These are phyloP conservation scores for Rosa hybrid DNA, from an alignment of 331 rosid genomes.

Conservation along the genomic window DNA sequence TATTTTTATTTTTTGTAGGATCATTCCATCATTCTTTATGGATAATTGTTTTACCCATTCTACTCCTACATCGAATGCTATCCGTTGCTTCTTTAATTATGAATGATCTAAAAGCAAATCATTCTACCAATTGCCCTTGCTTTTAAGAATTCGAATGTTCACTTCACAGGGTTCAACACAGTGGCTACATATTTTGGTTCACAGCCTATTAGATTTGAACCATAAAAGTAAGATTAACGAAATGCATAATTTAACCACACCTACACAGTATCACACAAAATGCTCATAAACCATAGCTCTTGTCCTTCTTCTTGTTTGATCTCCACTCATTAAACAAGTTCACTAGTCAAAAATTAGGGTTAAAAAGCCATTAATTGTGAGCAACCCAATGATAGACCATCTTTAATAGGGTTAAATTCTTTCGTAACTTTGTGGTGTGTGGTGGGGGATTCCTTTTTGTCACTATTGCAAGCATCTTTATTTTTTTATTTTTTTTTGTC, in stretches of 20 bases:
- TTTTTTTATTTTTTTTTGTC: not conserved
- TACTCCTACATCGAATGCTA: not conserved
- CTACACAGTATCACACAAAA: not conserved
- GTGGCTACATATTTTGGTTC: not conserved
- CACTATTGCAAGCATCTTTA: constrained; percentile 25
- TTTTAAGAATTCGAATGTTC: constrained; percentile 23
- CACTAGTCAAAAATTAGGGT: constrained; percentile 13
- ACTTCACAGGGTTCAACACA: not conserved
- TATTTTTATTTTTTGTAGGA: not conserved
- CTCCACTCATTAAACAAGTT: constrained; percentile 18
- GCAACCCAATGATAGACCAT: constrained; percentile 22
- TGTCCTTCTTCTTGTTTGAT: not conserved
- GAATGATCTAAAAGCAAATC: constrained; percentile 21
- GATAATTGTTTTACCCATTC: not conserved
- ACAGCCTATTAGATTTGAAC: constrained; percentile 11
- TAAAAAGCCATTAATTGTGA: constrained; percentile 24
- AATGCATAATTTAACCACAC: not conserved
- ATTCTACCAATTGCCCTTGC: not conserved
- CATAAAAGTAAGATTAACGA: not conserved
- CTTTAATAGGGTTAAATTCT: not conserved
- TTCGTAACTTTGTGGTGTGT: constrained; percentile 13
- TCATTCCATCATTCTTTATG: not conserved
- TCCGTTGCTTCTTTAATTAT: not conserved
- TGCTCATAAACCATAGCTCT: not conserved
- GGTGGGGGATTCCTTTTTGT: constrained; percentile 21